Conservation (phyloP, 108 stramenopile species). For the Cyclotella sp. region DNA sequence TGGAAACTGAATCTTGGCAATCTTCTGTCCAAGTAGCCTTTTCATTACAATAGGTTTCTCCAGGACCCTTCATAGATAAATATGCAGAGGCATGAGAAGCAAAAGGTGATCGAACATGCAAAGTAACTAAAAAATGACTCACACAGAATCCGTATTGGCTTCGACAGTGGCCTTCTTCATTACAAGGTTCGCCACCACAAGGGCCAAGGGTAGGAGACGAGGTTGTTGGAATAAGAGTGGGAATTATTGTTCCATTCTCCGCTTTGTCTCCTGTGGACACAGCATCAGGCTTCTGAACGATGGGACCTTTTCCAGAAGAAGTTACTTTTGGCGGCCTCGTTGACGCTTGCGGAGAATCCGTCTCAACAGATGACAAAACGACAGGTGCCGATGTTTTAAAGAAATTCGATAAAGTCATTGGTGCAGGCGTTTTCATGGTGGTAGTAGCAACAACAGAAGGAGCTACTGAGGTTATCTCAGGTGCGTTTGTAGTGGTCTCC, state of each 20-base stretch:
- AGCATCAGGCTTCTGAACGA: not conserved
- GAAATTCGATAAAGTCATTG: not conserved
- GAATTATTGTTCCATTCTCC: slow-evolving; percentile 4
- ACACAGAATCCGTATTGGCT: slow-evolving; percentile 49
- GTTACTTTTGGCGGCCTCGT: slow-evolving; percentile 14
- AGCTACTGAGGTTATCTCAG: not conserved
- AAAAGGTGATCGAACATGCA: not conserved
- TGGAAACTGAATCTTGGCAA: slow-evolving; percentile 25
- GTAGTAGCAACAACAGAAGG: not conserved
- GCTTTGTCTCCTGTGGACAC: slow-evolving; percentile 2
- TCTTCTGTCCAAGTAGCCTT: slow-evolving; percentile 45
- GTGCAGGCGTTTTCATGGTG: not conserved
- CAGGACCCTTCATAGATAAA: slow-evolving; percentile 28
- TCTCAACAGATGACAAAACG: not conserved
- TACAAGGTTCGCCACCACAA: slow-evolving; percentile 30
- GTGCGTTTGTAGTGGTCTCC: not conserved
- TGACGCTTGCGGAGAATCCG: not conserved
- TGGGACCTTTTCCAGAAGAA: slow-evolving; percentile 5
- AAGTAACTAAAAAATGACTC: not conserved
- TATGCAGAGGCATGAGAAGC: not conserved
- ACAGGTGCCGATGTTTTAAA: not conserved
- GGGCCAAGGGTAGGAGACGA: slow-evolving; percentile 28
- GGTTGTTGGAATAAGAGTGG: slow-evolving; percentile 23
- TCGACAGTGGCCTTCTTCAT: slow-evolving; percentile 22
- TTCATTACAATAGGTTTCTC: slow-evolving; percentile 46